These are phyloP conservation scores for Acidiella bohemica DNA, from an alignment of 495 filamentous ascomycete species.

Conservation along the genomic window DNA sequence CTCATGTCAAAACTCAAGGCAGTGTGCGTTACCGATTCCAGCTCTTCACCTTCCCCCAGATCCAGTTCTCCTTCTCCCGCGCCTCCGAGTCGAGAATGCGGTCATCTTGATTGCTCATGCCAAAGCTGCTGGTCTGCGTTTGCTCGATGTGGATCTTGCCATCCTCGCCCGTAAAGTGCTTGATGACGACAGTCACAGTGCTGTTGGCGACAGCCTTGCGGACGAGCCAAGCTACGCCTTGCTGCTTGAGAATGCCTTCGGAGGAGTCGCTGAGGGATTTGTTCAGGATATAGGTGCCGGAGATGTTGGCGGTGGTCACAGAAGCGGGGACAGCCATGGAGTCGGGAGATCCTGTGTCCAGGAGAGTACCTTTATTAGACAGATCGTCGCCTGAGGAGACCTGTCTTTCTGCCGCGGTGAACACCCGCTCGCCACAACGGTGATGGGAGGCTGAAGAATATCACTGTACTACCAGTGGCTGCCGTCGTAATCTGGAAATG, in stretches of 20 bases:
- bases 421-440: too few relatives aligned
- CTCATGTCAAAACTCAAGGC: too few relatives aligned
- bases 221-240: conserved; percentile 69
- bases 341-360: too few relatives aligned
- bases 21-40: not conserved
- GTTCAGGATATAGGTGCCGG: conserved; percentile 21
- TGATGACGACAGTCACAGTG: conserved; percentile 55
- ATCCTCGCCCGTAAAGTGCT: conserved; percentile 32
- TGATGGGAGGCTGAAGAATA: not conserved
- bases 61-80: conserved; percentile 61
- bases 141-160: conserved; percentile 56
- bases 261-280: conserved; percentile 31
- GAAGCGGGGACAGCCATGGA: conserved; percentile 15
- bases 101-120: conserved; percentile 60
- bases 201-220: conserved; percentile 64
- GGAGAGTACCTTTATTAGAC: too few relatives aligned
- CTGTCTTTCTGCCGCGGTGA: not conserved
- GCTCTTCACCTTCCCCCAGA: conserved; percentile 67
- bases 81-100: conserved; percentile 56
- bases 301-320: conserved; percentile 12
- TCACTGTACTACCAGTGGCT: too few relatives aligned
- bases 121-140: conserved; percentile 61
- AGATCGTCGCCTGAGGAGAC: not conserved
- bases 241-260: conserved; percentile 27
- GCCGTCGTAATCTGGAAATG: too few relatives aligned